Base-by-base conservation (phyloP, 768 basidiomycete species). In the Suillus paluster region DNA sequence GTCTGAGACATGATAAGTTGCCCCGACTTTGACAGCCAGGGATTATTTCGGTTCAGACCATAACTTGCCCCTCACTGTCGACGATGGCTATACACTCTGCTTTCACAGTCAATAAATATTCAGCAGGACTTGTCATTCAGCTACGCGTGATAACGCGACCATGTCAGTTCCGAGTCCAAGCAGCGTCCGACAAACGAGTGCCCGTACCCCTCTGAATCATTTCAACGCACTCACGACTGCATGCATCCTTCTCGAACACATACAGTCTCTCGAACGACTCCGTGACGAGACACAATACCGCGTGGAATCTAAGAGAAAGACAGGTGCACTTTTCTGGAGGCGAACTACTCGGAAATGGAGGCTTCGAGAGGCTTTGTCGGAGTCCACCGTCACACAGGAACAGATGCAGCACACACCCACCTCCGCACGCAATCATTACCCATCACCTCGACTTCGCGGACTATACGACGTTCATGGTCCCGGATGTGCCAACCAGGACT, bases 381-480 rank as follows among this genome's bases (percentile, higher is more conserved):
- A 41, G 19, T 58, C 57, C 2, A 41, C 27, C 23, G 19, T 33
- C 27, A 33, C 19, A 33, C 21, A 49, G 8, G 42, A 30, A 30
- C 49, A 30, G 19, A 30, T n/a, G 17, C 49, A 6, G 54, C 70
- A 73, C 45, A 73, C 71, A 2, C 73, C 73, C 0, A 56, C 61
- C 27, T 27, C 45, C 41, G 53, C 64, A 52, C 65, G 64, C 15
- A 27, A 14, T 19, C 61, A 56, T 27, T 42, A 52, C 10, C 39
- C 65, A 19, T 66, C 74, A 10, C 74, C 74, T 33, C 72, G 72
- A 44, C 72, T 73, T 45, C 72, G 66, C 15, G 74, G 74, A 11
- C 68, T 74, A 58, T 75, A 74, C 42, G 74, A 73, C 49, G 36
- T 72, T 10, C 70, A 33, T 17, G 72, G 72, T 21, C 72, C 72